phyloP scores from a whole-genome alignment of 345 rosid genomes.

The Syzygium jambos region DNA sequence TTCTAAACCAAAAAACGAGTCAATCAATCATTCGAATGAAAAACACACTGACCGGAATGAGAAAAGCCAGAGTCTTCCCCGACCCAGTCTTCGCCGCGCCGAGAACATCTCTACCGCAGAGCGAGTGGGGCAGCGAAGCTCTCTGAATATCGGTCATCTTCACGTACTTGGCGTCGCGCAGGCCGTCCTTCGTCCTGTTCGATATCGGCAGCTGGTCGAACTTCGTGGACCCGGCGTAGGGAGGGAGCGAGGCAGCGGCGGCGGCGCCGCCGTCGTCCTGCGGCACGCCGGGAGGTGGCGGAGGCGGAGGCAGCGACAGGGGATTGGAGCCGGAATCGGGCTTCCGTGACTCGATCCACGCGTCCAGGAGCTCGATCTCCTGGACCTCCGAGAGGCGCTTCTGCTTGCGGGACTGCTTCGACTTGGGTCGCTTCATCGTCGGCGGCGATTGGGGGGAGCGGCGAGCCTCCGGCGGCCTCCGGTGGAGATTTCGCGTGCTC shows the following conservation, averaged over 20 bases:
- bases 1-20: not conserved
- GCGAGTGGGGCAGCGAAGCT: conserved; percentile 78
- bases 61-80: conserved; percentile 87
- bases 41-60: conserved; percentile 60
- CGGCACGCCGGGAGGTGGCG: conserved; percentile 27
- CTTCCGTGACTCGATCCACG: conserved; percentile 78
- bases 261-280: not conserved
- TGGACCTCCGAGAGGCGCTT: conserved; percentile 33
- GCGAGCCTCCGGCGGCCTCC: not conserved
- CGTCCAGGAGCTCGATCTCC: conserved; percentile 42
- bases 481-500: not conserved
- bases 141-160: conserved; percentile 83
- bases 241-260: conserved; percentile 38
- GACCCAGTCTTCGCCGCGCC: conserved; percentile 98
- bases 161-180: conserved; percentile 41
- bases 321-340: conserved; percentile 89
- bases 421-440: conserved; percentile 35
- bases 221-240: conserved; percentile 46
- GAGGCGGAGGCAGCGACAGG: conserved; percentile 32
- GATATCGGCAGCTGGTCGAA: conserved; percentile 75
- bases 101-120: conserved; percentile 80
- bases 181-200: conserved; percentile 56
- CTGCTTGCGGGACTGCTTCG: conserved; percentile 24
- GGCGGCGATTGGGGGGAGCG: not conserved
- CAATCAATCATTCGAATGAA: not conserved